Conservation (phyloP, 1,284 basidiomycete genomes). For the Sanghuangporus weigelae region DNA sequence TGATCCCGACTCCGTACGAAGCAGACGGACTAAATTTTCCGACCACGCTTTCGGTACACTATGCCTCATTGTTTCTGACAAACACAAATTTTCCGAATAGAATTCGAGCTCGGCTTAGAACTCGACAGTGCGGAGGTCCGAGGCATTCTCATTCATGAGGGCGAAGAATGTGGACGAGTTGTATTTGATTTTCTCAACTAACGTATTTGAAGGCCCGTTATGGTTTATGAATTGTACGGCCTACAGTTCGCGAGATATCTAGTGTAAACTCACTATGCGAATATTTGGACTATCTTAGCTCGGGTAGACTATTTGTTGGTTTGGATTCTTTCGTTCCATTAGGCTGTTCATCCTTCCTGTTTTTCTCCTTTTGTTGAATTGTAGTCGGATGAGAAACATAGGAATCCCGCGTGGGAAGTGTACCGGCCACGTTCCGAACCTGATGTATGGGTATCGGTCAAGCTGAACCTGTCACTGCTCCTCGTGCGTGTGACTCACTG, state of each 20-base stretch:
- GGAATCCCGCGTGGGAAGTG: background rate
- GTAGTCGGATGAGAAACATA: slow-evolving; percentile 24
- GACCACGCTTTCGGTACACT: background rate
- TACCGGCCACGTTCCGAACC: background rate
- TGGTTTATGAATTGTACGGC: slow-evolving; percentile 38
- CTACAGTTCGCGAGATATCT: slow-evolving; percentile 15
- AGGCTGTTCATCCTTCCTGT: background rate
- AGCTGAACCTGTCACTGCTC: background rate
- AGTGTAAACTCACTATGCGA: background rate
- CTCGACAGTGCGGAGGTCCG: slow-evolving; percentile 79
- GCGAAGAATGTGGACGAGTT: slow-evolving; percentile 69
- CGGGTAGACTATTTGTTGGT: background rate
- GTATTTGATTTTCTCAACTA: slow-evolving; percentile 42
- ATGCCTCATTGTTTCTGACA: background rate
- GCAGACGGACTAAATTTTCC: background rate
- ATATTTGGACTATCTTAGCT: background rate
- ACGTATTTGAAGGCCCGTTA: slow-evolving; percentile 35
- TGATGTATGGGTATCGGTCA: background rate
- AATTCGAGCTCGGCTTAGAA: slow-evolving; percentile 77
- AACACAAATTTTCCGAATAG: slow-evolving; percentile 31
- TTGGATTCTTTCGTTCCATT: background rate
- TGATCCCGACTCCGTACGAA: background rate
- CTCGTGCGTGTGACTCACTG: background rate
- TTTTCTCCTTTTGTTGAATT: background rate
- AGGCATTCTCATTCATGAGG: slow-evolving; percentile 66